Evolutionary conservation across 805 yeast genomes (phyloP), one percentile per base, ranked within the genome.

Genomic region (Geotrichum ghanense): DNA sequence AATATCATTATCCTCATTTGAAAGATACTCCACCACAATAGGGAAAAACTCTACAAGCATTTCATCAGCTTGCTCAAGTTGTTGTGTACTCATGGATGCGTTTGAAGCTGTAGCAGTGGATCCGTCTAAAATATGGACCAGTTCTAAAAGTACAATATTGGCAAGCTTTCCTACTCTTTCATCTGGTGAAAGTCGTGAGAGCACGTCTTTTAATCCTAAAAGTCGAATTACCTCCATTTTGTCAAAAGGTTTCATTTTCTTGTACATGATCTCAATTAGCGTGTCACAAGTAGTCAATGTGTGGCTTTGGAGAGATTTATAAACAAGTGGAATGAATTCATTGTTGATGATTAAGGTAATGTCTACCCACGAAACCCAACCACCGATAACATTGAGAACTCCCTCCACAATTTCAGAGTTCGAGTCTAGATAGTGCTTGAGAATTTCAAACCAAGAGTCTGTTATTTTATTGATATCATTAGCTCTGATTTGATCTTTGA

Each of bases 291-390:
- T 81, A 23, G 78, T 70, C 45, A 75, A 68, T 49, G 81, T 75
- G 25, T 61, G 56, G 45, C 76, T 75, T 20, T 62, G 64, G 12
- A 31, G 16, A 31, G 19, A 31, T 3, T 64, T 63, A 48, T 62
- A 64, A 46, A 70, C 71, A 51, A 87, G 69, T 56, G 74, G 80
- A 49, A 72, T 74, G 56, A 78, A 81, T 42, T 87, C 72, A 31
- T 75, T 59, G 22, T 70, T 64, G 55, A 88, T 72, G 46, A 90
- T 77, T 54, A 86, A 69, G 46, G 80, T 70, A 50, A 89, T 79
- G 60, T 86, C 94, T 61, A 89, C 86, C 98, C 99, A 92, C 21
- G 89, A 80, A 21, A 88, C 83, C 74, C 83, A 92, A 10, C 78
- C 78, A 9, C 97, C 97, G 47, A 92, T 76, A 47, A 79, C 79